Evolutionary conservation across 768 basidiomycete species (phyloP), one percentile per base, ranked within the genome.

Genomic region (Tricholoma furcatifolium): DNA sequence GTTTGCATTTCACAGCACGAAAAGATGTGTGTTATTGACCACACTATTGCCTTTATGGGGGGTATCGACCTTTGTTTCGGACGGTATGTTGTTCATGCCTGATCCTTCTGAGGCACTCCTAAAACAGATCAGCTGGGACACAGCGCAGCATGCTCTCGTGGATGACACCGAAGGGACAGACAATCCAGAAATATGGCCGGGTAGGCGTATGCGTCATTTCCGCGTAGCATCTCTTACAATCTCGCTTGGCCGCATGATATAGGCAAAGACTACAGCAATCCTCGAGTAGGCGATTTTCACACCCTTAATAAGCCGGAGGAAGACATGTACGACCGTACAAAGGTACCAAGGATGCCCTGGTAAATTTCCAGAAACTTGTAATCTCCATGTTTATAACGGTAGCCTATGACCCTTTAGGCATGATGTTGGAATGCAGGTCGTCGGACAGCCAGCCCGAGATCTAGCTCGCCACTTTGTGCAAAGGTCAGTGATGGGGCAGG

Each of bases 31-130:
- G 93, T 98, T 12, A 91, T 99, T 55, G 97, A 99, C 66, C 91
- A 97, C 66, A 84, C 93, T 1, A 97, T 98, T 57, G 95, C 91
- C 0, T 99, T 98, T 72, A 97, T 93, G 92, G 97, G 97, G 15
- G 97, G 97, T 2, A 70, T 99, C 39, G 97, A 99, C 69, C 78
- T 96, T 31, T 96, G 91, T 67, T 97, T 94, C 60, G 93, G 93
- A 63, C 79, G 92, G 82, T 87, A 55, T 42, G 66, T 58, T 17
- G 18, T 6, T 24, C 12, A 38, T 27, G 11, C 34, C 39, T 11
- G 11, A 34, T 41, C n/a, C 31, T 39, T 9, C 2, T 1, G 18
- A 8, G 9, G 43, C 20, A 42, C 21, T 20, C 6, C 30, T 54
- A 24, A 53, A 56, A 34, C 31, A 21, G 47, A 31, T 43, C 34